These are phyloP conservation scores for Sphenostylis stenocarpa DNA, from an alignment of 306 rosid genomes.

Conservation along the genomic window DNA sequence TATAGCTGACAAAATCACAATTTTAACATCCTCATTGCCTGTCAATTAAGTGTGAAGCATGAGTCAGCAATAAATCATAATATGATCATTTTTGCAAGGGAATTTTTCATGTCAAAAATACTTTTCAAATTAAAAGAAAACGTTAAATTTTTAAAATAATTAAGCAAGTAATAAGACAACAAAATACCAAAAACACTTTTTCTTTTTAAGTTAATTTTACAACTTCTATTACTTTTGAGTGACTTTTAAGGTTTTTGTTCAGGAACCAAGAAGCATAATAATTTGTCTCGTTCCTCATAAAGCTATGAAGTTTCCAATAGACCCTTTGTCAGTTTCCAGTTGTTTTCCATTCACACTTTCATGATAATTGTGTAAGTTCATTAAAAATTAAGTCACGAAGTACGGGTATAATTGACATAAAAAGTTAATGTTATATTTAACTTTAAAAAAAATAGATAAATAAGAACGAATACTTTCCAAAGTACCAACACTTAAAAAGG, in stretches of 20 bases:
- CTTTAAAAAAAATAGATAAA: background rate
- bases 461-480: background rate
- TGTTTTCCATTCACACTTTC: background rate
- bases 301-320: background rate
- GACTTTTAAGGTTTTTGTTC: background rate
- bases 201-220: background rate
- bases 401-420: background rate
- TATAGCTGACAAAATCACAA: constrained; percentile 63
- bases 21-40: constrained; percentile 98
- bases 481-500: background rate
- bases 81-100: background rate
- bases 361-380: background rate
- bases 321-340: background rate
- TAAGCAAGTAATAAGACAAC: background rate
- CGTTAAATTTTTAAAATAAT: background rate
- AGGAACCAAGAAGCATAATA: background rate
- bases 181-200: background rate
- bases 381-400: background rate
- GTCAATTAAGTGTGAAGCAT: constrained; percentile 33
- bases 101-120: background rate
- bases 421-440: background rate
- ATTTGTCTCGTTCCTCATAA: background rate
- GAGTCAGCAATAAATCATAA: constrained; percentile 7
- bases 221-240: background rate
- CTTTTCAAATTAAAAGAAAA: background rate